Conservation (phyloP, 441 rosid species). For the Populus trichocarpa region DNA sequence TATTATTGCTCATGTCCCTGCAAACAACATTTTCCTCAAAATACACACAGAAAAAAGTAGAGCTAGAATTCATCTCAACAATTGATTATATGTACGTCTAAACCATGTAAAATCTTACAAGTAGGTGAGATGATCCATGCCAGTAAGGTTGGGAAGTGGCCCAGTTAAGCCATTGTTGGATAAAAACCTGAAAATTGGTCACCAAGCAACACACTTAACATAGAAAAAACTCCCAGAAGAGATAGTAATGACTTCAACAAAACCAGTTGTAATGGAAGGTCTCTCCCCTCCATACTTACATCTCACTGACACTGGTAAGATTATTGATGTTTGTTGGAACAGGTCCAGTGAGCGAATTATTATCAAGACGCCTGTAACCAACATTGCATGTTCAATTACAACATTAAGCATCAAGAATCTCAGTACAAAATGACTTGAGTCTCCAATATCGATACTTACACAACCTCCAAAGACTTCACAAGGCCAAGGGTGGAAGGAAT, state of each 20-base stretch:
- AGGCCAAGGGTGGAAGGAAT: conserved; percentile 65
- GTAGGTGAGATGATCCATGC: conserved; percentile 47
- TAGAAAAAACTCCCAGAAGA: neutral
- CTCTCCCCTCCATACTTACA: conserved; percentile 46
- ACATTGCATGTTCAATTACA: conserved; percentile 2
- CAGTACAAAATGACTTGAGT: neutral
- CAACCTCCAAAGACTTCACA: conserved; percentile 45
- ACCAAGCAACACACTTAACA: neutral
- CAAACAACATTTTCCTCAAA: conserved; percentile 1
- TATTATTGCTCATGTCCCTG: conserved; percentile 87
- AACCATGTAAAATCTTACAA: conserved; percentile 37
- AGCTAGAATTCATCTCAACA: neutral
- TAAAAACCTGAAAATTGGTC: conserved; percentile 47
- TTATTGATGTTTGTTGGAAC: conserved; percentile 54
- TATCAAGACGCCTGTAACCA: conserved; percentile 60
- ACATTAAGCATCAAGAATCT: neutral
- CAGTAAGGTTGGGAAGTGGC: conserved; percentile 55
- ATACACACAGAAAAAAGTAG: neutral
- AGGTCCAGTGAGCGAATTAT: conserved; percentile 45
- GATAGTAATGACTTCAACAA: neutral
- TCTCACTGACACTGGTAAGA: conserved; percentile 41
- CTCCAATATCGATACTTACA: conserved; percentile 52
- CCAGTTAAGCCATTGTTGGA: conserved; percentile 62
- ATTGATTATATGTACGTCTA: neutral
- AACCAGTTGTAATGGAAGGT: neutral